Percentiles rank a stretch among this genome's conserved stretches.
Evolutionary conservation across 805 yeast genomes (phyloP).

Genomic region (Blastobotrys peoriensis): DNA sequence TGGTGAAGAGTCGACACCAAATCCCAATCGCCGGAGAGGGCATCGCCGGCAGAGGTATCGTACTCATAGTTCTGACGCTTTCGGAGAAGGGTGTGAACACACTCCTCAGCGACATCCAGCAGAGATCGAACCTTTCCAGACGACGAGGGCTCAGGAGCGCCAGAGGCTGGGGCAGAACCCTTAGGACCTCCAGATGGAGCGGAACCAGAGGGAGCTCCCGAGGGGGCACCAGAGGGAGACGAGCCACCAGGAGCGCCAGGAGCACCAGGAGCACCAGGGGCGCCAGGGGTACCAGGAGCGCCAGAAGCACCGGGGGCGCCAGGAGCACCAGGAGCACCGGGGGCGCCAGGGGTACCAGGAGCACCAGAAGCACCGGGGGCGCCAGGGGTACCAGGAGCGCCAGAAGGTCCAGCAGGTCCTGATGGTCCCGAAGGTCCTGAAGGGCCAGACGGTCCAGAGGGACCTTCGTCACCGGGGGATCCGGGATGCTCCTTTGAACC

Average conservation of each 20-base stretch:
- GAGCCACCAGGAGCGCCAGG: background rate
- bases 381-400: background rate
- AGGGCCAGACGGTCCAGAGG: background rate
- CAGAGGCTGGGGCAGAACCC: background rate
- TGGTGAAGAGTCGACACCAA: background rate
- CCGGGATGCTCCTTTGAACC: background rate
- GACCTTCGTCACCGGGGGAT: background rate
- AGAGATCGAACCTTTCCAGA: background rate
- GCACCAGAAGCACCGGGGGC: background rate
- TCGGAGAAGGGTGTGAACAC: background rate
- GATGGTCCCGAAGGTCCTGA: background rate
- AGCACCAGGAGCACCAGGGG: background rate
- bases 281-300: background rate
- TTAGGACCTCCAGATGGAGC: background rate
- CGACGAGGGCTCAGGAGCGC: background rate
- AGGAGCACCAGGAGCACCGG: background rate
- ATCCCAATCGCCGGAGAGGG: background rate
- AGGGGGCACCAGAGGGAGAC: background rate
- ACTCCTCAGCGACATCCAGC: background rate
- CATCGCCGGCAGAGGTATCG: background rate
- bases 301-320: background rate
- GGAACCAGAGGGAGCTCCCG: background rate
- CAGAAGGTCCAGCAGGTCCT: background rate
- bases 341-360: background rate
- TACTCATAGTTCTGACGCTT: background rate